Conservation (phyloP, 495 filamentous ascomycete species). For the Baudoinia panamericana region DNA sequence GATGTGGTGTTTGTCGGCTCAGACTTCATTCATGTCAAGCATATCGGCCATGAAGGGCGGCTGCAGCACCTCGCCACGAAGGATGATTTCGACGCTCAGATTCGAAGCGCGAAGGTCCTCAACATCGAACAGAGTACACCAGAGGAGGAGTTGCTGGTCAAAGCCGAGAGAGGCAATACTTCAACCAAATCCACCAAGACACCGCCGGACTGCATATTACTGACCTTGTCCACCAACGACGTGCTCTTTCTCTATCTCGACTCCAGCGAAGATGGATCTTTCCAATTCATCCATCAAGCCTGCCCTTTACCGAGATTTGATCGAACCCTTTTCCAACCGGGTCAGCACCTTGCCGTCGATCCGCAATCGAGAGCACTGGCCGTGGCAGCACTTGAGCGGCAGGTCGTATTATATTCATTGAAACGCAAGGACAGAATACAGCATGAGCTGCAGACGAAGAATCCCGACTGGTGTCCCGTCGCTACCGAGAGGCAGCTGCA, state of each 20-base stretch:
- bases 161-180: constrained; percentile 11
- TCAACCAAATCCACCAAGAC: constrained; percentile 21
- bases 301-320: constrained; percentile 44
- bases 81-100: constrained; percentile 58
- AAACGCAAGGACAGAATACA: constrained; percentile 38
- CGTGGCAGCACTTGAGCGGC: constrained; percentile 45
- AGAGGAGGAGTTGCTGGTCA: constrained; percentile 22
- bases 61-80: constrained; percentile 60
- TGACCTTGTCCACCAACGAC: constrained; percentile 56
- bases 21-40: constrained; percentile 56
- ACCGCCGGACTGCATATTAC: constrained; percentile 63
- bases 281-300: constrained; percentile 47
- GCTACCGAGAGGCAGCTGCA: constrained; percentile 42
- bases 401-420: constrained; percentile 50
- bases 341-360: constrained; percentile 72
- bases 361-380: constrained; percentile 57
- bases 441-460: constrained; percentile 26
- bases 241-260: constrained; percentile 58
- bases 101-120: constrained; percentile 51
- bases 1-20: constrained; percentile 78
- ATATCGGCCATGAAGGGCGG: constrained; percentile 46
- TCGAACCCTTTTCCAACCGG: constrained; percentile 45
- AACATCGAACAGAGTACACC: constrained; percentile 12
- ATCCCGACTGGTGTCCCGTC: constrained; percentile 20
- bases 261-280: constrained; percentile 31